Base-by-base conservation (phyloP, 768 basidiomycete species). In the Calocybe indica region DNA sequence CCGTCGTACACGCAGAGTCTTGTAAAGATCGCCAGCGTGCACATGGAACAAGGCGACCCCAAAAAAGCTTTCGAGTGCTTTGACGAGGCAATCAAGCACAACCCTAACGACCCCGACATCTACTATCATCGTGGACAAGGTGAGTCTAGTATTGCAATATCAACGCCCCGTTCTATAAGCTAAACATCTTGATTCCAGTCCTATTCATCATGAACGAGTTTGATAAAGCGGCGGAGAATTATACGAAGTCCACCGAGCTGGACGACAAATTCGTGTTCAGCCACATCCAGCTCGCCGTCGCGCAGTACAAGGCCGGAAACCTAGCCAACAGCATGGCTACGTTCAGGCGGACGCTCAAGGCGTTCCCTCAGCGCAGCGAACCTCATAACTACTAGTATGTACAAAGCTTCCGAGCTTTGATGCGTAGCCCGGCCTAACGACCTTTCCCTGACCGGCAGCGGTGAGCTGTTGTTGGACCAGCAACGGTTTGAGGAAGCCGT, bases 61-160 rank as follows among this genome's bases (percentile, higher is more conserved):
- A 68, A 73, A 13, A 81, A 80, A 54, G 88, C 95, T 1, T 93
- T 98, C 66, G 81, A 85, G 49, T 89, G 87, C 62, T 98, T 97
- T 62, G 93, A 95, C 38, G 75, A 85, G 52, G 96, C 96, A 1
- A 85, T 92, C 60, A 73, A 76, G 56, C 78, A 87, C 55, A 84
- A 98, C 58, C 70, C 83, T 5, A 71, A 82, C 41, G 94, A 98
- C 67, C 85, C 95, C 0, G 95, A 98, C 65, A 92, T 96, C 48
- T 98, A 91, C 73, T 99, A 99, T 68, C 96, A 99, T 64, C 91
- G 94, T 56, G 96, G 95, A 39, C 96, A 99, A 74, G 90, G 90
- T 88, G 42, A 41, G 75, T 47, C 4, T 40, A 34, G 52, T 44
- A 32, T 9, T 55, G 33, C 37, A 38, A 28, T 37, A 6, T 12